phyloP scores from a whole-genome alignment of 148 eudicot species.

The Mesembryanthemum crystallinum region DNA sequence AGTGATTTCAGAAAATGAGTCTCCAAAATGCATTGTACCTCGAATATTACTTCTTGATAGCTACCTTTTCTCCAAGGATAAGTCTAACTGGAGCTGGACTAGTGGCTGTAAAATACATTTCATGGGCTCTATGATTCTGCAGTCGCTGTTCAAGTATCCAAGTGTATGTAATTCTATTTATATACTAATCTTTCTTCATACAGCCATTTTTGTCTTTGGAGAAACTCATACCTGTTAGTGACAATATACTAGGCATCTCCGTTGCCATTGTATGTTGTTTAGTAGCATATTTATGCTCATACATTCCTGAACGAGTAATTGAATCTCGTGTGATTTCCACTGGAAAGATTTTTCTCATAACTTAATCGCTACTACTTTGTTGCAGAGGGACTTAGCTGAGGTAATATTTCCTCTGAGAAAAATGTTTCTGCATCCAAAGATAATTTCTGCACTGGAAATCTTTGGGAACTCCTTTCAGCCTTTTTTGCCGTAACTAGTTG shows the following conservation, averaged over 20 bases:
- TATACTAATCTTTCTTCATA: constrained; percentile 8
- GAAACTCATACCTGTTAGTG: not conserved
- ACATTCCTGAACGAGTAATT: not conserved
- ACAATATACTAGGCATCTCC: not conserved
- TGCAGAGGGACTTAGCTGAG: no score
- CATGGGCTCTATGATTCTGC: constrained; percentile 86
- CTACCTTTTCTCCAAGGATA: constrained; percentile 54
- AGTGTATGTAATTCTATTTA: constrained; percentile 51
- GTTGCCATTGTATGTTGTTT: not conserved
- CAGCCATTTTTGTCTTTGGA: not conserved
- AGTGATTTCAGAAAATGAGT: constrained; percentile 50
- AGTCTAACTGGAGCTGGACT: constrained; percentile 79
- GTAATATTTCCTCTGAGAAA: no score
- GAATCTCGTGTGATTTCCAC: not conserved
- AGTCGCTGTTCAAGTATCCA: constrained; percentile 69
- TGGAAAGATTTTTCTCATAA: no score
- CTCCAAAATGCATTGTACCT: constrained; percentile 61
- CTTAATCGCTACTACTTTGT: no score
- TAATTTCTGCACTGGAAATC: no score
- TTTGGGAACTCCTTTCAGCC: no score
- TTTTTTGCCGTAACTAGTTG: no score
- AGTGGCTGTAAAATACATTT: constrained; percentile 64
- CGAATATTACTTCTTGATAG: constrained; percentile 70
- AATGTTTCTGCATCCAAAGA: no score
- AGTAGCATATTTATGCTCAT: not conserved